These are phyloP conservation scores for Solanum ossicruentum DNA, from an alignment of 257 asterid genomes.

Conservation along the genomic window DNA sequence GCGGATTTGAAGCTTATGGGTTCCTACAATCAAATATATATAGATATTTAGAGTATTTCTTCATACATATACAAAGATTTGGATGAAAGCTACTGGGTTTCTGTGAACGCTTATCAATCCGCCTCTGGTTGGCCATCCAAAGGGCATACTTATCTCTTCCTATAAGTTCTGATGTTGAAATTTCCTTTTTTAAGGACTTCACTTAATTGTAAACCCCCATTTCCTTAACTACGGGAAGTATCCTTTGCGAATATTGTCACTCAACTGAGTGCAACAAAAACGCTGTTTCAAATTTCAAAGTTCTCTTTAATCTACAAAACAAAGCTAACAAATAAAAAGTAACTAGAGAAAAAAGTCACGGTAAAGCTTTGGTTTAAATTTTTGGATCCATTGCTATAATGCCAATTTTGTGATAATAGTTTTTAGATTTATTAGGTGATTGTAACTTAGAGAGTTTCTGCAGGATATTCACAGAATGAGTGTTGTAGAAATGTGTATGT, in stretches of 20 bases:
- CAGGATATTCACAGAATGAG: background rate
- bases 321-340: background rate
- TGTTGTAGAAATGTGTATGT: background rate
- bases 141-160: background rate
- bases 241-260: background rate
- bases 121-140: background rate
- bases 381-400: background rate
- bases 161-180: background rate
- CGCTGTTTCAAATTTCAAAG: background rate
- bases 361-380: background rate
- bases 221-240: background rate
- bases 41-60: background rate
- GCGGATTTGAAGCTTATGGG: background rate
- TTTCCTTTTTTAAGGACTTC: background rate
- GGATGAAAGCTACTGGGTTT: background rate
- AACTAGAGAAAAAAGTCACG: background rate
- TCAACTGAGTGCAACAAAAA: background rate
- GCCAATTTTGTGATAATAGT: background rate
- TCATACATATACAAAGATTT: background rate
- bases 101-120: background rate
- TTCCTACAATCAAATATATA: background rate
- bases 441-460: background rate
- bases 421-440: background rate
- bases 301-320: background rate
- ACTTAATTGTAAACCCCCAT: background rate